Percentiles rank a stretch among this genome's conserved stretches.
Evolutionary conservation across 2,329 filamentous ascomycete genomes (phyloP).

Genomic region (Colletotrichum musae): DNA sequence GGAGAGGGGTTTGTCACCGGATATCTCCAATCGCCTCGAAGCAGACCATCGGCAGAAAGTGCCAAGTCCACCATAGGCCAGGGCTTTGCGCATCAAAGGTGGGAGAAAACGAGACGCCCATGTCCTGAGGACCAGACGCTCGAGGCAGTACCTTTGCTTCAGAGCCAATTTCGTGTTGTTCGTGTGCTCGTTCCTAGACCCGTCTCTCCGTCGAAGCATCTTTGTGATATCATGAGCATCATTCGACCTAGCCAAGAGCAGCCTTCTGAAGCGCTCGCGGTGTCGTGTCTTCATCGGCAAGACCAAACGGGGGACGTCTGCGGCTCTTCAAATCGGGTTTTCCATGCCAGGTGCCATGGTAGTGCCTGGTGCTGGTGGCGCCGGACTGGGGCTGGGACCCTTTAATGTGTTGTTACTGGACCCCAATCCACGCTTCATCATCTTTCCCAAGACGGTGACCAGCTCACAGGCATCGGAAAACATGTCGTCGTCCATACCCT

Average conservation of each 20-base stretch:
- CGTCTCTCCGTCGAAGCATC: slow-evolving; percentile 6
- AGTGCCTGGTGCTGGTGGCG: slow-evolving; percentile 41
- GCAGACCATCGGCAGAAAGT: not conserved
- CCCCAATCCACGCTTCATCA: slow-evolving; percentile 83
- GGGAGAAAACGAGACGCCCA: too few relatives aligned
- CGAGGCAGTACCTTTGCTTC: not conserved
- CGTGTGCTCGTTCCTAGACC: not conserved
- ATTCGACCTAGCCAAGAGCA: not conserved
- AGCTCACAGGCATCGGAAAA: slow-evolving; percentile 93
- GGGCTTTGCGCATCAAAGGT: too few relatives aligned
- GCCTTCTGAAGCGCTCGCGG: not conserved
- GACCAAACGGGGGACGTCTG: not conserved
- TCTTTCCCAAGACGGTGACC: slow-evolving; percentile 86
- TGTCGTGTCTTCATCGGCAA: not conserved
- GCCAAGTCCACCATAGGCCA: not conserved
- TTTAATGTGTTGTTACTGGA: slow-evolving; percentile 53
- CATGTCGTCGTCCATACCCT: slow-evolving; percentile 95
- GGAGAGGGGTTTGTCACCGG: not conserved
- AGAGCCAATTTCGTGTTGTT: not conserved
- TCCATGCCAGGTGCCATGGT: slow-evolving; percentile 56
- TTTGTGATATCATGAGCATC: not conserved
- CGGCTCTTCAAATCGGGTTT: slow-evolving; percentile 57
- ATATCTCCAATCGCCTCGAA: not conserved
- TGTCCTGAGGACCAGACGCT: too few relatives aligned
- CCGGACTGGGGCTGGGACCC: slow-evolving; percentile 49